phyloP scores from a whole-genome alignment of 108 stramenopile genomes.

The Skeletonema potamos region DNA sequence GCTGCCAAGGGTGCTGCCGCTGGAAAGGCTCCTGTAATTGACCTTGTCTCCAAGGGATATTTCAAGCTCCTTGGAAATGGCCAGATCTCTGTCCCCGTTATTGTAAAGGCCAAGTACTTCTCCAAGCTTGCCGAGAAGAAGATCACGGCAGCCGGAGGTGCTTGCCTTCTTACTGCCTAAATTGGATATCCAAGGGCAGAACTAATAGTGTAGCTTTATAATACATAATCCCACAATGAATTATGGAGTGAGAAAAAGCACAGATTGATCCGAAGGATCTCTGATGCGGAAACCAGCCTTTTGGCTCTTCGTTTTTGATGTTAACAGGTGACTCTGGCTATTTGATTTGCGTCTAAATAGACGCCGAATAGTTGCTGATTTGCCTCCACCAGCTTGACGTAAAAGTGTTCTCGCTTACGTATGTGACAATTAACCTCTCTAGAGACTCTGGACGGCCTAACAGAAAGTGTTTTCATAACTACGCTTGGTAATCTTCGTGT shows the following conservation, averaged over 20 bases:
- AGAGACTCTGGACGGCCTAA: no score
- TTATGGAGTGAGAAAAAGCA: constrained; percentile 58
- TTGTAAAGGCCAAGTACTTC: constrained; percentile 99
- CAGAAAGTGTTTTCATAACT: no score
- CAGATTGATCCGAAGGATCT: constrained; percentile 44
- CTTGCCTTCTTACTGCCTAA: constrained; percentile 88
- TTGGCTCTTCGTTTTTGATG: not conserved
- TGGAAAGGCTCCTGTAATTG: constrained; percentile 98
- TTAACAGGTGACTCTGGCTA: not conserved
- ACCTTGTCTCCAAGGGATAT: constrained; percentile 93
- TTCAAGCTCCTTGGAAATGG: constrained; percentile 99
- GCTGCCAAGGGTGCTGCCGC: constrained; percentile 89
- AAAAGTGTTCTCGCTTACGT: no score
- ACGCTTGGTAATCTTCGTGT: no score
- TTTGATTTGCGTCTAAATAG: no score
- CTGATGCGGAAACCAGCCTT: constrained; percentile 44
- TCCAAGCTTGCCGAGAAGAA: constrained; percentile 99
- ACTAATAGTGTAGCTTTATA: constrained; percentile 1
- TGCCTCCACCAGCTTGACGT: no score
- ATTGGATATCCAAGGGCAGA: not conserved
- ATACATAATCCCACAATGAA: constrained; percentile 25
- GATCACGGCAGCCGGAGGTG: constrained; percentile 99
- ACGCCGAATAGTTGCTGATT: no score
- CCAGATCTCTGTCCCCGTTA: constrained; percentile 93
- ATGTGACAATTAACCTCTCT: no score